Evolutionary conservation across 2,329 filamentous ascomycete species (phyloP), one percentile per base, ranked within the genome.

Genomic region (Didymella sp.): DNA sequence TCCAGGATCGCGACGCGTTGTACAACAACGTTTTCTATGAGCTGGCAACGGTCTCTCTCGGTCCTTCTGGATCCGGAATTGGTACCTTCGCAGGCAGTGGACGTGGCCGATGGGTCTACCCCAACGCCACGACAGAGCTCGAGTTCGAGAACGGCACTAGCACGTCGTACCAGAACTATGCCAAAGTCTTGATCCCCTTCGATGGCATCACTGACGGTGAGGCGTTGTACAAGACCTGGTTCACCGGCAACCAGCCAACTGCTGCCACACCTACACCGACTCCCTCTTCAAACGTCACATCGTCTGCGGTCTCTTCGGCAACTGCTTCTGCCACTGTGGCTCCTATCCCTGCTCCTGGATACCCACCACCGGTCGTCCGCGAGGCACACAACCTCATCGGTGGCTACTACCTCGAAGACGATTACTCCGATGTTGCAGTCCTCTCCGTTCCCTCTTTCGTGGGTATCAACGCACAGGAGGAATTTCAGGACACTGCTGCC

Each of bases 1-100:
- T 81, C 27, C 85, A 87, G 60, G 85, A 87, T 60, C 77, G 77
- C 1, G 85, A 87, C 72, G 84, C 84, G 24, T 76, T 85, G 58
- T 87, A 82, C 73, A 82, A 81, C 69, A 79, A 79, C 51, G 64
- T 81, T 8, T 81, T 82, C 64, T 81, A 81, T 56, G 70, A 77
- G 27, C 70, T 81, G 15, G 76, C 77, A 0, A 73, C 76, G n/a
- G 74, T 81, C 1, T 75, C 77, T 27, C 67, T 80, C 0, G 80
- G 78, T 2, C 58, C 72, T 15, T 56, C 66, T 12, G 78, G 79
- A 7, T 68, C 74, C 7, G 77, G 76, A 17, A 75, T 76, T 27
- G 80, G 80, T 2, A 79, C 76, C 0, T 82, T 82, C 60, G 68
- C 74, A 6, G 79, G 79, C 2, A 74, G 76, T 56, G 79, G 79